Conservation (phyloP, 208 protist genomes). For the Leishmania gerbilli region DNA sequence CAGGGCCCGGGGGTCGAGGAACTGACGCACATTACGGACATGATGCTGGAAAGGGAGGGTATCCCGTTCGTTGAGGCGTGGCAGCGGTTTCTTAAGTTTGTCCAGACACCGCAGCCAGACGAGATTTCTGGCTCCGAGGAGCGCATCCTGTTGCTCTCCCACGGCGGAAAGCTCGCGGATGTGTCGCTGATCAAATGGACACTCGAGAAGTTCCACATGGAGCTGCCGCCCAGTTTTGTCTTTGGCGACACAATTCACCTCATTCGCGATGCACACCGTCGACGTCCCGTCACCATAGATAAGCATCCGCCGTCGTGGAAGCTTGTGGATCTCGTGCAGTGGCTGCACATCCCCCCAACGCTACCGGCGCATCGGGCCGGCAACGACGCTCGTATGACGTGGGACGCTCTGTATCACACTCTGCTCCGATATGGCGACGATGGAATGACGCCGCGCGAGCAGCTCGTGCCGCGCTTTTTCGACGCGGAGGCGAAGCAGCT, state of each 20-base stretch:
- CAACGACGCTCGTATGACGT: conserved; percentile 91
- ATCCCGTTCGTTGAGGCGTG: conserved; percentile 83
- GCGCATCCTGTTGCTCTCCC: conserved; percentile 78
- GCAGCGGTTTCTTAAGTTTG: conserved; percentile 65
- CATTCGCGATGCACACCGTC: conserved; percentile 86
- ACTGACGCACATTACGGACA: conserved; percentile 80
- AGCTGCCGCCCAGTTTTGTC: conserved; percentile 62
- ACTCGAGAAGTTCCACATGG: conserved; percentile 67
- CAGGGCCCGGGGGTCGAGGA: conserved; percentile 61
- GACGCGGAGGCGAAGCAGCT: conserved; percentile 72
- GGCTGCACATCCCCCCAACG: conserved; percentile 78
- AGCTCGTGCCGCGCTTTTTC: conserved; percentile 89
- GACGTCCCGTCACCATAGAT: conserved; percentile 87
- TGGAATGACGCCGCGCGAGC: conserved; percentile 82
- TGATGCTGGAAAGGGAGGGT: conserved; percentile 68
- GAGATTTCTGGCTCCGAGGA: conserved; percentile 64
- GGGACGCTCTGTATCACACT: conserved; percentile 90
- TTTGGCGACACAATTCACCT: conserved; percentile 91
- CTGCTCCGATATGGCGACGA: conserved; percentile 89
- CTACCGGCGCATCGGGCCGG: conserved; percentile 80
- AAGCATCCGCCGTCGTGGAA: conserved; percentile 89
- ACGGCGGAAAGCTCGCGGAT: conserved; percentile 90
- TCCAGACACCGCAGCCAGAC: conserved; percentile 67
- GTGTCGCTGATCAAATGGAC: conserved; percentile 89
- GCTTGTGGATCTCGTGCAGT: conserved; percentile 77